A percentile compares a stretch with the other conserved stretches of the same genome.
These are phyloP conservation scores for Leishmania aethiopica DNA, from an alignment of 208 protist genomes.

Conservation along the genomic window DNA sequence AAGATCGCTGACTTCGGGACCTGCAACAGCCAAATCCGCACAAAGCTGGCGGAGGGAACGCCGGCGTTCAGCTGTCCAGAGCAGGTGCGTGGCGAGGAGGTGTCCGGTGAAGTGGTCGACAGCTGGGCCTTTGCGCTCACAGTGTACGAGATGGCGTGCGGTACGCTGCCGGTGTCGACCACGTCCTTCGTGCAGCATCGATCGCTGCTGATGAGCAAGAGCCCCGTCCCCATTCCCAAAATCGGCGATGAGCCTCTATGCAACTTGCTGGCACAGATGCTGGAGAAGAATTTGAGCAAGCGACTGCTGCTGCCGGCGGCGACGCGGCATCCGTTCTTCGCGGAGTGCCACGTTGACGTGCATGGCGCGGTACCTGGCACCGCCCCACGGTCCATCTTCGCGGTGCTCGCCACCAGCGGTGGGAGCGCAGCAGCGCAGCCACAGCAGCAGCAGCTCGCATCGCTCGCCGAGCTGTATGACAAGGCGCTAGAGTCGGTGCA, in stretches of 20 bases:
- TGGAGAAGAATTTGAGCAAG: conserved; percentile 62
- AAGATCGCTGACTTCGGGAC: conserved; percentile 92
- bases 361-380: neutral
- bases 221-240: conserved; percentile 26
- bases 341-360: conserved; percentile 3
- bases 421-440: neutral
- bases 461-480: conserved; percentile 42
- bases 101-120: conserved; percentile 77
- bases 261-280: conserved; percentile 67
- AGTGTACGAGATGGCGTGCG: conserved; percentile 80
- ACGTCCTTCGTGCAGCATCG: conserved; percentile 26
- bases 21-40: conserved; percentile 58
- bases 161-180: conserved; percentile 53
- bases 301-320: conserved; percentile 66
- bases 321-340: conserved; percentile 65
- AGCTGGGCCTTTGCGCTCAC: conserved; percentile 93
- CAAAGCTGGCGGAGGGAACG: conserved; percentile 59
- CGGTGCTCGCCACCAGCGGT: neutral
- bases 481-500: conserved; percentile 47
- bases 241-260: conserved; percentile 41
- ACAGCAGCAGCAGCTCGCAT: conserved; percentile 1
- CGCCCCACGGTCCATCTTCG: neutral
- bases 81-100: conserved; percentile 46
- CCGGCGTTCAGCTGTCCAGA: conserved; percentile 87
- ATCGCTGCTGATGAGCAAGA: conserved; percentile 10